These are phyloP conservation scores for Yamadazyma dushanensis DNA, from an alignment of 1,139 yeast species.

Conservation along the genomic window DNA sequence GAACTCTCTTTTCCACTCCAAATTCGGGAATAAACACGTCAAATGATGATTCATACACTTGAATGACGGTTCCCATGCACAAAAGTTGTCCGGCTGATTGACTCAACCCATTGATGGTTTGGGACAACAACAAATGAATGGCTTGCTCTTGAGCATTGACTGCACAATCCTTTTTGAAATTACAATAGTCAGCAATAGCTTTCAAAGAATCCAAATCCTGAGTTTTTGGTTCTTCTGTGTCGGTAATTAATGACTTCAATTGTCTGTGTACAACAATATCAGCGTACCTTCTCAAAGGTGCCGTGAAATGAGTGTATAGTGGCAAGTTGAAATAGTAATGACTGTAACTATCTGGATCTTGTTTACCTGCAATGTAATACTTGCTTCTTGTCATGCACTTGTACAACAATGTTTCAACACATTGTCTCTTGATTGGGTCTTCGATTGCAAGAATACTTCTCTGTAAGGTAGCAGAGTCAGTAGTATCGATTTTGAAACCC, in stretches of 20 bases:
- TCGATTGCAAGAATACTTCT: slow-evolving; percentile 66
- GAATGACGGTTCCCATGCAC: slow-evolving; percentile 84
- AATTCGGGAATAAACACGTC: slow-evolving; percentile 93
- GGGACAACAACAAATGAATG: slow-evolving; percentile 80
- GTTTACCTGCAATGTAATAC: slow-evolving; percentile 86
- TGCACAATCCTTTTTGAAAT: slow-evolving; percentile 94
- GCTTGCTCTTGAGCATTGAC: slow-evolving; percentile 94
- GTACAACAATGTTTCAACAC: slow-evolving; percentile 75
- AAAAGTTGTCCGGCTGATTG: slow-evolving; percentile 76
- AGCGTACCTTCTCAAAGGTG: slow-evolving; percentile 89
- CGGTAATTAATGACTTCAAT: slow-evolving; percentile 62
- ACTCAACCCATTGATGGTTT: slow-evolving; percentile 79
- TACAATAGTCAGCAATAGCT: slow-evolving; percentile 87
- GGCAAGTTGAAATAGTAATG: slow-evolving; percentile 85
- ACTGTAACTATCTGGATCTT: slow-evolving; percentile 73
- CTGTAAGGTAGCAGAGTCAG: slow-evolving; percentile 71
- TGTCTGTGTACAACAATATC: slow-evolving; percentile 93
- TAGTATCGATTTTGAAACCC: slow-evolving; percentile 71
- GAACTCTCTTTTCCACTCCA: slow-evolving; percentile 96
- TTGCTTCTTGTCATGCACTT: slow-evolving; percentile 86
- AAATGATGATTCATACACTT: slow-evolving; percentile 94
- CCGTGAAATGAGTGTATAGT: slow-evolving; percentile 87
- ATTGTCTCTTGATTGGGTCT: slow-evolving; percentile 65
- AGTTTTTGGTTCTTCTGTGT: slow-evolving; percentile 18
- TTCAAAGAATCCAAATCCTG: slow-evolving; percentile 69